phyloP scores from a whole-genome alignment of 2,329 filamentous ascomycete genomes.

The Penicillium sp. region DNA sequence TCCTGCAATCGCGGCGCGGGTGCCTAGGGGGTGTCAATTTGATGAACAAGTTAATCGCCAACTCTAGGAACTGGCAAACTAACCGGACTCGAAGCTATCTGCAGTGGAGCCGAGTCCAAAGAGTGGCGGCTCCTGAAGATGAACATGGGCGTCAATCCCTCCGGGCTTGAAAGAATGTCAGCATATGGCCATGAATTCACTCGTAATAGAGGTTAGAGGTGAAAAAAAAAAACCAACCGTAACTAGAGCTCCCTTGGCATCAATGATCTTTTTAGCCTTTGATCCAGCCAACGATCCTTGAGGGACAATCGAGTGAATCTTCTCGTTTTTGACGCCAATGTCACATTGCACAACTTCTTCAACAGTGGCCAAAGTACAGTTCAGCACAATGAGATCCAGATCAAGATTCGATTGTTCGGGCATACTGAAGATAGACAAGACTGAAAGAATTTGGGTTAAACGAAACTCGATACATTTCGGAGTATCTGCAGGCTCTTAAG shows the following conservation, averaged over 20 bases:
- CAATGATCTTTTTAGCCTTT: background rate
- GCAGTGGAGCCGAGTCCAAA: background rate
- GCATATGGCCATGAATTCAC: background rate
- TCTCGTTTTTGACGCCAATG: conserved; percentile 16
- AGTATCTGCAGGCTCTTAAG: background rate
- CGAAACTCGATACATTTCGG: background rate
- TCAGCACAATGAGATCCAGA: background rate
- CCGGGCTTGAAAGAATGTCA: conserved; percentile 33
- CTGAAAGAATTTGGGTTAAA: too few species aligned
- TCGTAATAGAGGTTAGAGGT: background rate
- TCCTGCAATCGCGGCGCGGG: conserved; percentile 51
- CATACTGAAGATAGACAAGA: background rate
- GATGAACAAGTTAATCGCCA: background rate
- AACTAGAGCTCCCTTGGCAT: conserved; percentile 9
- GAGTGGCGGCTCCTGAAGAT: conserved; percentile 20
- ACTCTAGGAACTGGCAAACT: background rate
- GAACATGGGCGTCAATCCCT: conserved; percentile 53
- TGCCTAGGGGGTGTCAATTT: background rate
- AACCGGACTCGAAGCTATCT: background rate
- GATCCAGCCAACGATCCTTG: conserved; percentile 2
- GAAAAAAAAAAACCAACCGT: background rate
- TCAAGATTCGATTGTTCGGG: background rate
- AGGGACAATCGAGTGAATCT: conserved; percentile 7
- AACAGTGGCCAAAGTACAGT: background rate
- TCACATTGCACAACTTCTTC: conserved; percentile 4